These are phyloP conservation scores for Jamesozyma gamospora DNA, from an alignment of 805 yeast species.

Conservation along the genomic window DNA sequence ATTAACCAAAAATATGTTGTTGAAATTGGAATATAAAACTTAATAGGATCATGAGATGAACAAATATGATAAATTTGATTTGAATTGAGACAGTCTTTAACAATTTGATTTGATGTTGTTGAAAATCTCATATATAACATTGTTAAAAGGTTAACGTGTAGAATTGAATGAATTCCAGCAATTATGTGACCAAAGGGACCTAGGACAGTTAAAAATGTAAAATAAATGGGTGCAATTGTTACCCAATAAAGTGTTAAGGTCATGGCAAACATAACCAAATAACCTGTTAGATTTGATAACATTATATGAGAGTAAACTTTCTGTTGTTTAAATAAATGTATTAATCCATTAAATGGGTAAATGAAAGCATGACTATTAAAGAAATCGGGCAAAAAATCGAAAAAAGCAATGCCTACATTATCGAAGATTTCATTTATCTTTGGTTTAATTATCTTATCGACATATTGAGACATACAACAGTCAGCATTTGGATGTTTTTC, in stretches of 20 bases:
- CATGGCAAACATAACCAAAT: slow-evolving; percentile 13
- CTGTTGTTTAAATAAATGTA: slow-evolving; percentile 10
- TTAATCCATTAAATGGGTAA: slow-evolving; percentile 20
- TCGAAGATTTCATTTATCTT: slow-evolving; percentile 7
- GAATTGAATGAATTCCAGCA: slow-evolving; percentile 21
- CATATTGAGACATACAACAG: slow-evolving; percentile 6
- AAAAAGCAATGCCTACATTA: slow-evolving; percentile 7
- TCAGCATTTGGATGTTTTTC: slow-evolving; percentile 14
- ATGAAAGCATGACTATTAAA: slow-evolving; percentile 15
- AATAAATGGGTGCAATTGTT: slow-evolving; percentile 25
- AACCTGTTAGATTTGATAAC: slow-evolving; percentile 8
- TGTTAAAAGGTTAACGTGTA: slow-evolving; percentile 25
- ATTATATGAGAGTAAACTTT: slow-evolving; percentile 10
- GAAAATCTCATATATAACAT: slow-evolving; percentile 26
- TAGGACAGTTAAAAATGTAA: slow-evolving; percentile 18
- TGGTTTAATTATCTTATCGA: slow-evolving; percentile 10
- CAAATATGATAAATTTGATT: slow-evolving; percentile 7
- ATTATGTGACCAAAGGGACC: slow-evolving; percentile 25
- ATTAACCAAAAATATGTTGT: slow-evolving; percentile 23
- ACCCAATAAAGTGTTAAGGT: slow-evolving; percentile 21
- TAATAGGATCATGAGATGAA: slow-evolving; percentile 12
- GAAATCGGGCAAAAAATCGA: slow-evolving; percentile 18
- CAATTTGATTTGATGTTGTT: slow-evolving; percentile 16
- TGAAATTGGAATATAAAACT: slow-evolving; percentile 21
- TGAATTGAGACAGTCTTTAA: slow-evolving; percentile 7